Base-by-base conservation (phyloP, 2,329 filamentous ascomycete genomes). In the Colletotrichum sp. region DNA sequence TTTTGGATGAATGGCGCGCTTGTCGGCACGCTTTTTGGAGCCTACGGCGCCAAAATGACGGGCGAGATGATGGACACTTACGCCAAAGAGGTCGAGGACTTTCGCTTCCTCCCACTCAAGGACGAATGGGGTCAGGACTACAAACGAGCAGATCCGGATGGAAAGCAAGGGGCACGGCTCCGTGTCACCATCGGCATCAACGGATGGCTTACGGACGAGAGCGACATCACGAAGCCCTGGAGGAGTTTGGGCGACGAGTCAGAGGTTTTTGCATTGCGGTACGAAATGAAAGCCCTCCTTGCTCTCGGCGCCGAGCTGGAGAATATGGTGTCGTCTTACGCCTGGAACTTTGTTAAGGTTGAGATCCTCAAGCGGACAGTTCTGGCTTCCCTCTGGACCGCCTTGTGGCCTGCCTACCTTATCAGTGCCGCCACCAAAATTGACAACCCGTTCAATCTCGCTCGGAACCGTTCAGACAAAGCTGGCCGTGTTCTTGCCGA, bases 31-130 rank as follows among this genome's bases (percentile, higher is more conserved):
- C 86, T 98, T 0, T 98, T 98, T 81, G 96, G 96, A 1, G 96
- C 96, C 0, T 97, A 96, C 79, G 96, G 96, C 4, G 96, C 94
- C 1, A 93, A 93, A 79, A 92, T 92, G 91, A 92, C 90, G 58
- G 95, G 96, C 5, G 90, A 94, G 79, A 96, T 96, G 90, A 94
- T 98, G 89, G 95, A 98, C 80, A 91, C 93, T 73, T 98, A 98
- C 80, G 95, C 96, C 4, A 92, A 92, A 73, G 95, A 98, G 81
- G 95, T 98, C 2, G 93, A 97, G 77, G 96, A 98, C 83, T 93
- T 93, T 79, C 85, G 87, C 24, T 98, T 98, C 81, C 88, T 98
- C 2, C 95, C 95, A 0, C 90, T 97, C 18, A 88, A 90, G 34
- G 85, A 86, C 7, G 83, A 88, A 70, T 85, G 82, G 82, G 86